Conservation (phyloP, 495 filamentous ascomycete species). For the Podospora tetraspora region DNA sequence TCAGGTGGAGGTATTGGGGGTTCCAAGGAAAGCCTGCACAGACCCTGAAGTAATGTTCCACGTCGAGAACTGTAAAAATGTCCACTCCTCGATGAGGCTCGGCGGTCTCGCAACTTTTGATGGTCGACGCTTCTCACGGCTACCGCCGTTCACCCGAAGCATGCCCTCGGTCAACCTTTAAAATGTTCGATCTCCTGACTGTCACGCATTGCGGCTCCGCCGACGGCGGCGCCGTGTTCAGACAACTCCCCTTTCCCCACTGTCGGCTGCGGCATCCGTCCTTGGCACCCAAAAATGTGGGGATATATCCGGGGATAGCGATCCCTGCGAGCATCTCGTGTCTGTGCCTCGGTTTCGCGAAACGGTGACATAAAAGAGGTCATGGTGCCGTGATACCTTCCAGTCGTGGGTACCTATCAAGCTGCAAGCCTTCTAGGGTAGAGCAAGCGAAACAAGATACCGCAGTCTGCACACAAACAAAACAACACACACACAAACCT, state of each 20-base stretch:
- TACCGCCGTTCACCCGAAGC: no score
- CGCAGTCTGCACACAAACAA: neutral
- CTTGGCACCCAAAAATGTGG: neutral
- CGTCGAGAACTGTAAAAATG: no score
- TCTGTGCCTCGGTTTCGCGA: neutral
- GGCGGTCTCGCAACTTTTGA: neutral
- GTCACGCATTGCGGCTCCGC: neutral
- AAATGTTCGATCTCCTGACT: neutral
- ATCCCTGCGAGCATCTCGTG: neutral
- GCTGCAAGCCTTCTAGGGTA: neutral
- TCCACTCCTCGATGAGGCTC: no score
- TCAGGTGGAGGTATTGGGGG: neutral
- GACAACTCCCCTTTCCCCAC: neutral
- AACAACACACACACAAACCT: neutral
- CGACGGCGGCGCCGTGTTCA: neutral
- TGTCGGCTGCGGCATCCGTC: neutral
- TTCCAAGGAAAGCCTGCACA: neutral
- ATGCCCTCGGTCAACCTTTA: neutral
- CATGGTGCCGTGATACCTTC: no score
- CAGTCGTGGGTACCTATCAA: no score
- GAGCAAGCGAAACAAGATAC: neutral
- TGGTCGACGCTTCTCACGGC: no score
- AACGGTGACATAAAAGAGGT: neutral
- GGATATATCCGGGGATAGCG: neutral
- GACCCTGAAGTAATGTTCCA: neutral